Evolutionary conservation across 1,139 yeast genomes (phyloP), one percentile per base, ranked within the genome.

Genomic region (Geotrichum citri-aurantii): DNA sequence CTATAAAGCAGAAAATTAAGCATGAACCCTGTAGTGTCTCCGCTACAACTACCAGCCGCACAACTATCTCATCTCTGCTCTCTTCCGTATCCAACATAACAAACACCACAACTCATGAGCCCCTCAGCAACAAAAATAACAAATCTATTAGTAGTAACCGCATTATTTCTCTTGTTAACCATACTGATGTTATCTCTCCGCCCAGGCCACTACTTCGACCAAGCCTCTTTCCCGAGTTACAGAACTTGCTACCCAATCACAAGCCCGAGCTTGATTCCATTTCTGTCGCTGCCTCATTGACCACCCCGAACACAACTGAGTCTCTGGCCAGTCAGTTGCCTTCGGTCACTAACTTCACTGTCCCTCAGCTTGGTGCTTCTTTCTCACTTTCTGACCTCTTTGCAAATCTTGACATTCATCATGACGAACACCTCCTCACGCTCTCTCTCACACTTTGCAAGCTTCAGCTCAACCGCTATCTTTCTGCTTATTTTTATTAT

Each of bases 401-500:
- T 52, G 62, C 65, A 55, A 63, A 52, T 10, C 56, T 52, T 31
- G n/a, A 60, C 65, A 49, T 61, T 56, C 42, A 17, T 55, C 55
- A 14, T 42, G 29, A 14, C n/a, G 24, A 33, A 21, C 46, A 50
- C 26, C 14, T 12, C 10, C 21, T 7, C n/a, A 10, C 17, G 23
- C 44, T 10, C 51, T 11, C 47, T 14, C 50, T 47, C 51, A 29
- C 46, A 47, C 49, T 58, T 54, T 46, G 71, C 6, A 64, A 66
- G 31, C 57, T 67, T 24, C 69, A 65, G 59, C 62, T 71, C 54
- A 69, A 71, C 62, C 64, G 71, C 40, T 71, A 70, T 59, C 61
- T 72, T 54, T 59, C 72, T 3, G 65, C 72, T 5, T 73, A 70
- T 64, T 71, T 73, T 62, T 65, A 66, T 49, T 66, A 65, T 55